Percentiles rank a stretch among this genome's conserved stretches.
These are phyloP conservation scores for Pueraria montana DNA, from an alignment of 306 rosid species.

Conservation along the genomic window DNA sequence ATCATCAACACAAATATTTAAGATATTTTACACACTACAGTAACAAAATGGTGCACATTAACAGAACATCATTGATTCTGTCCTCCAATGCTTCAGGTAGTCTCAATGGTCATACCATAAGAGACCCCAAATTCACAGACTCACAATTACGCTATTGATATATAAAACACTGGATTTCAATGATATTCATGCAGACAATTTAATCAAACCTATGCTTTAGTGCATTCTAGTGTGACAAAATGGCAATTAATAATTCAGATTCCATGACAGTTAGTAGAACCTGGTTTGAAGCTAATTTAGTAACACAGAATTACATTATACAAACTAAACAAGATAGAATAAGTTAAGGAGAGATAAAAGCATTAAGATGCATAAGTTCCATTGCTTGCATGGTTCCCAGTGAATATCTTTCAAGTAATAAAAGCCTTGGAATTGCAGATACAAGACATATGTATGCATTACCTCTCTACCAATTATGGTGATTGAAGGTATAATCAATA, in stretches of 20 bases:
- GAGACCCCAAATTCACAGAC: constrained; percentile 14
- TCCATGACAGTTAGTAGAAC: constrained; percentile 21
- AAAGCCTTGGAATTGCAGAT: constrained; percentile 4
- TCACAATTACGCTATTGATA: neutral
- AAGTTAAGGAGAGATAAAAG: neutral
- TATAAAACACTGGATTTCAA: constrained; percentile 15
- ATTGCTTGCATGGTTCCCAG: constrained; percentile 17
- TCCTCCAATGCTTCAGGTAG: no score
- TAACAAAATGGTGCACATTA: no score
- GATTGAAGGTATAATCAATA: constrained; percentile 82
- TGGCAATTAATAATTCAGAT: constrained; percentile 1
- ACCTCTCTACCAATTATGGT: constrained; percentile 97
- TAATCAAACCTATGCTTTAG: neutral
- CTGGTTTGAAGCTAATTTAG: constrained; percentile 1
- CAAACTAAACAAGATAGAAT: constrained; percentile 22
- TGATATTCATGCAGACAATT: constrained; percentile 4
- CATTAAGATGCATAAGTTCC: constrained; percentile 22
- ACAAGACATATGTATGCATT: constrained; percentile 39
- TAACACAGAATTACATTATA: constrained; percentile 4
- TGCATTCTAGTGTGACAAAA: constrained; percentile 20
- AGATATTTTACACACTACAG: constrained; percentile 2
- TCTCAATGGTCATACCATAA: no score
- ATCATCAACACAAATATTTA: constrained; percentile 27
- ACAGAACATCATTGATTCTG: no score
- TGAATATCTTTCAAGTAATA: neutral